These are phyloP conservation scores for Colletotrichum acutatum DNA, from an alignment of 2,329 filamentous ascomycete genomes.

Conservation along the genomic window DNA sequence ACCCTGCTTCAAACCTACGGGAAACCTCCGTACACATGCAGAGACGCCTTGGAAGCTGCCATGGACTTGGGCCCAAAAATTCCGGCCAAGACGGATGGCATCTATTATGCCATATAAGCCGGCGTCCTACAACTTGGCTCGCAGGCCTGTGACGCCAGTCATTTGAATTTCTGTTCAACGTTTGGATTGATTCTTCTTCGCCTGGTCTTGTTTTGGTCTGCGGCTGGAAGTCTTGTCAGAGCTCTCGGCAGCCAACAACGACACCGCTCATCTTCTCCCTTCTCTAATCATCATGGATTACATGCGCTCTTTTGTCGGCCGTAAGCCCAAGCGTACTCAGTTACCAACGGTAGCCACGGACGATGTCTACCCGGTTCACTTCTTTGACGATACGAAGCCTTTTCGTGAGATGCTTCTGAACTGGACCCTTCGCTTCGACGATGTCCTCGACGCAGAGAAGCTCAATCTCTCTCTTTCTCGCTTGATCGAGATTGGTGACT, in stretches of 20 bases:
- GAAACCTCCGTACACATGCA: slow-evolving; percentile 21
- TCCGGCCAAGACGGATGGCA: background rate
- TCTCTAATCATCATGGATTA: slow-evolving; percentile 10
- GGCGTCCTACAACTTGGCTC: slow-evolving; percentile 17
- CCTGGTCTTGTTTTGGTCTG: background rate
- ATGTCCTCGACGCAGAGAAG: slow-evolving; percentile 55
- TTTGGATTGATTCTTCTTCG: slow-evolving; percentile 18
- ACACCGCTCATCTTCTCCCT: background rate
- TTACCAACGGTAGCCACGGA: slow-evolving; percentile 35
- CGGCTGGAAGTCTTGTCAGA: slow-evolving; percentile 23
- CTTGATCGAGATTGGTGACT: slow-evolving; percentile 55
- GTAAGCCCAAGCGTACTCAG: slow-evolving; percentile 5
- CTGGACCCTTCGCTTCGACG: slow-evolving; percentile 55
- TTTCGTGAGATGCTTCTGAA: slow-evolving; percentile 42
- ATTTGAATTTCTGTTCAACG: slow-evolving; percentile 23
- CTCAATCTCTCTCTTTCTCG: slow-evolving; percentile 48
- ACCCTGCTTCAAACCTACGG: slow-evolving; percentile 30
- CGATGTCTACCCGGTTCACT: slow-evolving; percentile 45
- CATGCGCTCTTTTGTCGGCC: slow-evolving; percentile 14
- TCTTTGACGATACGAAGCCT: slow-evolving; percentile 43
- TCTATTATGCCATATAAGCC: slow-evolving; percentile 31
- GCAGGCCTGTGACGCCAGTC: background rate
- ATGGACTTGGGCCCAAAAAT: slow-evolving; percentile 10
- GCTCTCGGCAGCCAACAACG: slow-evolving; percentile 14
- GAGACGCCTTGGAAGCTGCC: background rate